phyloP scores from a whole-genome alignment of 2,329 filamentous ascomycete genomes.

The Trichoderma breve region DNA sequence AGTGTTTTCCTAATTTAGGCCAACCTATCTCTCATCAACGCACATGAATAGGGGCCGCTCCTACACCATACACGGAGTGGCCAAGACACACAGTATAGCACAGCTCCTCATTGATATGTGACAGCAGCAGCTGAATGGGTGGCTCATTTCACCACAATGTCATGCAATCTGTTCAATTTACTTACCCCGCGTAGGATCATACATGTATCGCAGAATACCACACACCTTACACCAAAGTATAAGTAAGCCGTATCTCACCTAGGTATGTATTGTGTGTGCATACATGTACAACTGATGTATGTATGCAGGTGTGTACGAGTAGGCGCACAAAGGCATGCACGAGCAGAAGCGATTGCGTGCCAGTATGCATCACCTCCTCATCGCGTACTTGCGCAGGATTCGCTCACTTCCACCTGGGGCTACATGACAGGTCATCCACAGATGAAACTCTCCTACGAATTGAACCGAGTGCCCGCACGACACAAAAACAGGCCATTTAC shows the following conservation, averaged over 20 bases:
- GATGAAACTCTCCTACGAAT: not conserved
- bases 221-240: not conserved
- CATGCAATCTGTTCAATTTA: not conserved
- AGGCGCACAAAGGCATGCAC: not conserved
- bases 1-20: not conserved
- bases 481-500: not conserved
- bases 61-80: not conserved
- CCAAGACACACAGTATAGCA: not conserved
- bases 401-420: not conserved
- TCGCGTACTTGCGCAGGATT: not conserved
- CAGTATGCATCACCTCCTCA: not conserved
- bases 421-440: not conserved
- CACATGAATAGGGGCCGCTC: not conserved
- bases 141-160: not conserved
- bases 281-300: not conserved
- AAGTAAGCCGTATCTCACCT: not conserved
- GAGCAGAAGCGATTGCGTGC: not conserved
- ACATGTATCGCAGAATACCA: not conserved
- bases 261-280: not conserved
- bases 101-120: not conserved
- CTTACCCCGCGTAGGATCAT: constrained; percentile 1
- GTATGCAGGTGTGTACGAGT: not conserved
- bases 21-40: not conserved
- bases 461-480: not conserved
- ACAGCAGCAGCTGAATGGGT: not conserved